Evolutionary conservation across 2,329 filamentous ascomycete species (phyloP).

Genomic region (Monilinia laxa): DNA sequence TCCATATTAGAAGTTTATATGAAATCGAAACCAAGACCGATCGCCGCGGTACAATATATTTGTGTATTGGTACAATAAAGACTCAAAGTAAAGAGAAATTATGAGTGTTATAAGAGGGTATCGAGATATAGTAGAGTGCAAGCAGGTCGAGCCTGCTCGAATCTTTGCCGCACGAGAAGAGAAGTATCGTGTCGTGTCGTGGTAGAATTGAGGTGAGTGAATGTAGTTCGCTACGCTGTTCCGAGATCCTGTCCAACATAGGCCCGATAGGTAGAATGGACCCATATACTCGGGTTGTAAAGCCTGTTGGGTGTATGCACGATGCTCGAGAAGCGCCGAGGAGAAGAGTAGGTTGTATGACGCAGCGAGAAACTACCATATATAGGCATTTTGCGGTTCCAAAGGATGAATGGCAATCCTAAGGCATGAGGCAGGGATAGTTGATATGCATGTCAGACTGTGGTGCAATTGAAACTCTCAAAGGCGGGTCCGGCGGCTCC

Average conservation of each 20-base stretch:
- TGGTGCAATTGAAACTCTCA: conserved; percentile 13
- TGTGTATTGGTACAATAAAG: not conserved
- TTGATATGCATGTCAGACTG: conserved; percentile 3
- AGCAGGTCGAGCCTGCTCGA: conserved; percentile 18
- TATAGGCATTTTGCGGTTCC: not conserved
- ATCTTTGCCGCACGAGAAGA: conserved; percentile 15
- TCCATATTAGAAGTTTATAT: conserved; percentile 2
- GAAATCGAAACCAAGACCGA: not conserved
- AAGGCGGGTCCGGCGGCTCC: conserved; percentile 4
- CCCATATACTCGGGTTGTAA: conserved; percentile 2
- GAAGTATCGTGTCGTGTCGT: not conserved
- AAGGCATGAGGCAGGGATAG: not conserved
- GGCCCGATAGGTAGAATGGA: not conserved
- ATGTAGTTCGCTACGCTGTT: not conserved
- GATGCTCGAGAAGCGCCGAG: not conserved
- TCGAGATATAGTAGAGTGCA: conserved; percentile 10
- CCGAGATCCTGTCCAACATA: not conserved
- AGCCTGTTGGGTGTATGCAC: not conserved
- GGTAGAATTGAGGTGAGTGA: not conserved
- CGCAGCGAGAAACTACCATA: not conserved
- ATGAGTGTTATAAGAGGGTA: conserved; percentile 13
- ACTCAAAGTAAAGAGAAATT: not conserved
- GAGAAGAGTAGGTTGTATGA: not conserved
- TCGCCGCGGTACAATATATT: not conserved
- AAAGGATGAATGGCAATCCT: not conserved